A percentile compares a stretch with the other conserved stretches of the same genome.
Evolutionary conservation across 192 early-diverging fungal species (phyloP).

Genomic region (Oehlia diaphana): DNA sequence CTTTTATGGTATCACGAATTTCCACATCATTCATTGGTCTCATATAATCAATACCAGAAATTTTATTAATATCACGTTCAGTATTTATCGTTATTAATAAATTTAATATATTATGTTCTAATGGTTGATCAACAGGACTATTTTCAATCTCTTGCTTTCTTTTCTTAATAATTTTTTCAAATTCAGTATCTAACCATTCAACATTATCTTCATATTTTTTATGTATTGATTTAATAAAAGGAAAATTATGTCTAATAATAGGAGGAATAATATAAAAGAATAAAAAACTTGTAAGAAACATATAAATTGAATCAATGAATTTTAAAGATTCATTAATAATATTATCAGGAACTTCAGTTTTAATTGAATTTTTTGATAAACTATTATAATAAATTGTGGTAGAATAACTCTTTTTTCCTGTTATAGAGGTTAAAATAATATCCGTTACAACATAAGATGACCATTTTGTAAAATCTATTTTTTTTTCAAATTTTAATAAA

Average conservation of each 20-base stretch:
- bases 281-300: not conserved
- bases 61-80: not conserved
- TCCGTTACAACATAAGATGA: not conserved
- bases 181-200: not conserved
- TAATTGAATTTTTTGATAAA: not conserved
- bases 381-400: not conserved
- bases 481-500: not conserved
- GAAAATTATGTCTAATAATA: not conserved
- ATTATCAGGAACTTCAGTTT: not conserved
- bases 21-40: slow-evolving; percentile 2
- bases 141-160: not conserved
- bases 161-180: not conserved
- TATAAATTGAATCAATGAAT: not conserved
- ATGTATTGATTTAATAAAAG: not conserved
- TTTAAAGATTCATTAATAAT: not conserved
- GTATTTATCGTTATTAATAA: not conserved
- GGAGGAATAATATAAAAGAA: not conserved
- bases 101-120: not conserved
- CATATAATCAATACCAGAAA: not conserved
- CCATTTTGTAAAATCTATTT: slow-evolving; percentile 9
- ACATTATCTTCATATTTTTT: not conserved
- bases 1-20: not conserved
- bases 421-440: not conserved
- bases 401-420: not conserved
- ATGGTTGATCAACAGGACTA: not conserved